phyloP scores from a whole-genome alignment of 2,329 filamentous ascomycete genomes.

The Didymella segeticola region DNA sequence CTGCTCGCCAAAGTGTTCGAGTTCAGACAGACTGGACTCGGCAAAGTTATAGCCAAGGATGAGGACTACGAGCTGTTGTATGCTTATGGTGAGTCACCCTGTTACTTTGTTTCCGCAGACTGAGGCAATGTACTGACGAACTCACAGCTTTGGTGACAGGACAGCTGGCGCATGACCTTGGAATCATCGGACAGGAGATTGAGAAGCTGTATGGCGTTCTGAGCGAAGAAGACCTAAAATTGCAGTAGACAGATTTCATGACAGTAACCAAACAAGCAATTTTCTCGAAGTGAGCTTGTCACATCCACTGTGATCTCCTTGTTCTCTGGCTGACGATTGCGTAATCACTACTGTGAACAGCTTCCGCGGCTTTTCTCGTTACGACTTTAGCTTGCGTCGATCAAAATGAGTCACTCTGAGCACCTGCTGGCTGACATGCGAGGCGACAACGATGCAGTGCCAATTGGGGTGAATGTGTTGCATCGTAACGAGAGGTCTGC shows the following conservation, averaged over 20 bases:
- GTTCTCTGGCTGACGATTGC: background rate
- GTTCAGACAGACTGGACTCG: conserved; percentile 74
- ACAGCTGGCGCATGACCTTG: conserved; percentile 64
- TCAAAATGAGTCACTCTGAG: conserved; percentile 23
- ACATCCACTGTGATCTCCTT: background rate
- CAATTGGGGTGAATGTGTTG: background rate
- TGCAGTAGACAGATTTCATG: conserved; percentile 43
- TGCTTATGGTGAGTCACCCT: conserved; percentile 71
- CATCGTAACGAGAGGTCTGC: background rate
- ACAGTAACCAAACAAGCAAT: background rate
- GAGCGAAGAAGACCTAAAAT: conserved; percentile 66
- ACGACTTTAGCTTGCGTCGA: conserved; percentile 17
- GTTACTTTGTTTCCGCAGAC: background rate
- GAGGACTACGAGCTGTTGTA: conserved; percentile 91
- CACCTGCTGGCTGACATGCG: conserved; percentile 3
- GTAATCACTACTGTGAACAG: conserved; percentile 4
- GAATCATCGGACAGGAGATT: conserved; percentile 61
- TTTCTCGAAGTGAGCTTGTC: background rate
- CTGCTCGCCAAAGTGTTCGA: conserved; percentile 86
- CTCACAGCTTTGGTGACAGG: conserved; percentile 65
- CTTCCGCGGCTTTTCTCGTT: conserved; percentile 7
- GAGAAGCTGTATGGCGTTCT: conserved; percentile 67
- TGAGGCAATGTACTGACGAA: conserved; percentile 2
- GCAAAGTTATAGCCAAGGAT: conserved; percentile 63
- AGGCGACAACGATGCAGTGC: background rate